These are phyloP conservation scores for Oryza glumipatula DNA, from an alignment of 176 grass and related monocot genomes.

Conservation along the genomic window DNA sequence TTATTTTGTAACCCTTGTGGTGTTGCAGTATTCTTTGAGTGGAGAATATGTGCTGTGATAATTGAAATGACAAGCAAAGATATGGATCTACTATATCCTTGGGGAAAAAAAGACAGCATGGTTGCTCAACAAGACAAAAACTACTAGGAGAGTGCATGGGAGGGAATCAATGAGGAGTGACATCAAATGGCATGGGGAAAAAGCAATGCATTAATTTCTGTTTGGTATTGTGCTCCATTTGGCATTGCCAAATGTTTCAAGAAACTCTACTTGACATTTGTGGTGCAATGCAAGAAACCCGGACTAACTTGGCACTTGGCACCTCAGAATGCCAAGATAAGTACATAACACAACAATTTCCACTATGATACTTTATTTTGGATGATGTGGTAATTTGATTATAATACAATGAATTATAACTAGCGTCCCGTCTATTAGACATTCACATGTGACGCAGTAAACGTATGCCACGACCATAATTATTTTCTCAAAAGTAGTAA, in stretches of 20 bases:
- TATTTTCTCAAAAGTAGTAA: neutral
- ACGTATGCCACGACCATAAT: neutral
- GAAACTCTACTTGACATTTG: neutral
- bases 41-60: neutral
- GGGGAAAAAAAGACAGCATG: neutral
- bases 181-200: neutral
- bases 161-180: neutral
- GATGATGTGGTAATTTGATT: neutral
- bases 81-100: neutral
- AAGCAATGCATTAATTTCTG: neutral
- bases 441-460: no score
- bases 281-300: neutral
- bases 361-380: neutral
- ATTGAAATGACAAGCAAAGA: neutral
- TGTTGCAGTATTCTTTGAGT: neutral
- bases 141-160: neutral
- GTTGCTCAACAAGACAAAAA: neutral
- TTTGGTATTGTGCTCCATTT: constrained; percentile 3
- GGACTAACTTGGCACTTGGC: neutral
- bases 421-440: no score
- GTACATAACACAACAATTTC: no score
- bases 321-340: neutral
- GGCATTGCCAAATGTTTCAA: neutral
- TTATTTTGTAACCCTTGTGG: neutral
- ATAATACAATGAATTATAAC: no score